Evolutionary conservation across 2,329 filamentous ascomycete genomes (phyloP).

Genomic region (Fusarium solani-melongenae): DNA sequence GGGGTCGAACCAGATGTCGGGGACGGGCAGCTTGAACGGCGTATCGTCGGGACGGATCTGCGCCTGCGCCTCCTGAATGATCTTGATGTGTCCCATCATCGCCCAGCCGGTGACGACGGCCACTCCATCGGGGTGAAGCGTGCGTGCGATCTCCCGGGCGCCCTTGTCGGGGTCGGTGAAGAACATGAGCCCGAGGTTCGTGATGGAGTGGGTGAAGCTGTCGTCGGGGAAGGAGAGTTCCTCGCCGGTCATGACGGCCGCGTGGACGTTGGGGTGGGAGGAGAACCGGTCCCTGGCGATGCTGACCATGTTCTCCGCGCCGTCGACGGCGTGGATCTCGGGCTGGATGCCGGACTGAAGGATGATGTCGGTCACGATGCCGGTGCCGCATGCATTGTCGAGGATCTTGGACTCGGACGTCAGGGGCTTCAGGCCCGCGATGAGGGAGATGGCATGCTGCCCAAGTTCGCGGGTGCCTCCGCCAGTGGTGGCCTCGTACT

Average conservation of each 20-base stretch:
- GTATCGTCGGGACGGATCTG: slow-evolving; percentile 19
- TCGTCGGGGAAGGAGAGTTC: slow-evolving; percentile 41
- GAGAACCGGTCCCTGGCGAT: slow-evolving; percentile 20
- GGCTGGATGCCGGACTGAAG: slow-evolving; percentile 1
- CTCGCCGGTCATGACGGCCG: slow-evolving; percentile 37
- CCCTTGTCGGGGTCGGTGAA: slow-evolving; percentile 46
- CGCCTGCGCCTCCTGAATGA: slow-evolving; percentile 26
- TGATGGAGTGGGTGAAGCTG: slow-evolving; percentile 52
- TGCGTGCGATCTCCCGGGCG: slow-evolving; percentile 51
- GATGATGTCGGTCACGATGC: slow-evolving; percentile 37
- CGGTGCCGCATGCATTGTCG: slow-evolving; percentile 45
- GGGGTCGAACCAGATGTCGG: slow-evolving; percentile 6
- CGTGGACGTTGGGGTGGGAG: slow-evolving; percentile 4
- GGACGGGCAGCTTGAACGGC: slow-evolving; percentile 22
- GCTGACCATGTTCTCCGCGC: slow-evolving; percentile 32
- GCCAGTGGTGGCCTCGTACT: neutral
- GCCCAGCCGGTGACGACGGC: slow-evolving; percentile 50
- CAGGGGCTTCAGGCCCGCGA: neutral
- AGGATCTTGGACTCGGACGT: slow-evolving; percentile 21
- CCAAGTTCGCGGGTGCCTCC: neutral
- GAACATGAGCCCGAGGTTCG: slow-evolving; percentile 54
- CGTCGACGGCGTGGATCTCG: slow-evolving; percentile 33
- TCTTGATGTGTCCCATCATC: slow-evolving; percentile 24
- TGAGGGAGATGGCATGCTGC: neutral
- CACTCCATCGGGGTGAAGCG: slow-evolving; percentile 49